Percentiles rank a stretch among this genome's conserved stretches.
Evolutionary conservation across 192 early-diverging fungal genomes (phyloP).

Genomic region (Backusella parvicylindrica): DNA sequence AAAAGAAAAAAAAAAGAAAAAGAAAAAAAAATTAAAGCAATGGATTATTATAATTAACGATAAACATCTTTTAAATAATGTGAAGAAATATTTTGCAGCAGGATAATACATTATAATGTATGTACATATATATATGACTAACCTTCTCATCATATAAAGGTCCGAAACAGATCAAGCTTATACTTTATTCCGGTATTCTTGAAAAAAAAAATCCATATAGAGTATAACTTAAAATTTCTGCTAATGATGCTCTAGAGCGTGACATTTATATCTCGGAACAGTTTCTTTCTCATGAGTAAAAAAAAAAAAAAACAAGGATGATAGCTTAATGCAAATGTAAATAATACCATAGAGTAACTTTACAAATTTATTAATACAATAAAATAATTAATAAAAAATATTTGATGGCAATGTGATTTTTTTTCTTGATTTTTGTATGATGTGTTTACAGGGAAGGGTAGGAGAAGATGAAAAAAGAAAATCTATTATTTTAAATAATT

Average conservation of each 20-base stretch:
- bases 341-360: background rate
- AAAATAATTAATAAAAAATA: background rate
- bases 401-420: background rate
- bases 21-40: background rate
- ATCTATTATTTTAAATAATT: background rate
- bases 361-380: conserved; percentile 1
- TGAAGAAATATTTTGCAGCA: background rate
- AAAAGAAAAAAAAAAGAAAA: no score
- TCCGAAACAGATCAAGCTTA: background rate
- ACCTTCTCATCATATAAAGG: background rate
- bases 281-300: no score
- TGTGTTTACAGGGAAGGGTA: background rate
- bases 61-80: background rate
- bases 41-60: background rate
- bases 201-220: no score
- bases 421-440: background rate
- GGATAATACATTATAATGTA: background rate
- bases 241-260: no score
- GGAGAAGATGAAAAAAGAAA: background rate
- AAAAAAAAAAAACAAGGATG: no score
- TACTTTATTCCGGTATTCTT: background rate
- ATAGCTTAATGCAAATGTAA: no score
- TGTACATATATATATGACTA: background rate
- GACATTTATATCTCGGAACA: no score
- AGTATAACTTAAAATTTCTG: no score